These are phyloP conservation scores for Cerrena zonata DNA, from an alignment of 1,284 basidiomycete genomes.

Conservation along the genomic window DNA sequence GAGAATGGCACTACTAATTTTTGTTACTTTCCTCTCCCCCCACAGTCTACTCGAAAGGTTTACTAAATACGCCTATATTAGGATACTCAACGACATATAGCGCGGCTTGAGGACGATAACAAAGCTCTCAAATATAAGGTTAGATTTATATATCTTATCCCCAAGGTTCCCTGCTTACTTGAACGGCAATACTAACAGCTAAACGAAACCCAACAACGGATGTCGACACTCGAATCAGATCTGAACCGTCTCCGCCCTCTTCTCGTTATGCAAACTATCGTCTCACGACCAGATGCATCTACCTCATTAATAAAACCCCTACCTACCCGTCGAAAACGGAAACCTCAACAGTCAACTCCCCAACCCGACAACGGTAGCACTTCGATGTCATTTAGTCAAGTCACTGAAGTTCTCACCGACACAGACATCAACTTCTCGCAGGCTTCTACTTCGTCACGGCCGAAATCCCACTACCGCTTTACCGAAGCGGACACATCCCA, in stretches of 20 bases:
- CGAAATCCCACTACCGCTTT: not conserved
- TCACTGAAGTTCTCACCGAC: not conserved
- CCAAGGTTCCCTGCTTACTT: constrained; percentile 1
- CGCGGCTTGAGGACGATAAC: constrained; percentile 48
- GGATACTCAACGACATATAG: constrained; percentile 47
- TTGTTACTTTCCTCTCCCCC: not conserved
- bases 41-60: too few species aligned
- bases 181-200: constrained; percentile 30
- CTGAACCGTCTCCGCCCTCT: constrained; percentile 50
- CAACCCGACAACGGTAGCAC: not conserved
- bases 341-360: not conserved
- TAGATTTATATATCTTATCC: constrained; percentile 8
- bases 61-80: too few species aligned
- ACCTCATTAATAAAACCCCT: constrained; percentile 9
- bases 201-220: constrained; percentile 38
- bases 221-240: constrained; percentile 45
- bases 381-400: not conserved
- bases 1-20: not conserved
- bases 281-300: constrained; percentile 16
- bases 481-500: constrained; percentile 1
- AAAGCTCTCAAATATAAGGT: constrained; percentile 52
- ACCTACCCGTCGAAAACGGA: constrained; percentile 6
- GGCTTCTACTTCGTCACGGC: not conserved
- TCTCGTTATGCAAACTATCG: constrained; percentile 44
- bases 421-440: not conserved